Percentiles rank a stretch among this genome's conserved stretches.
Conservation (phyloP, 805 yeast genomes). For the Candida pseudoglaebosa region DNA sequence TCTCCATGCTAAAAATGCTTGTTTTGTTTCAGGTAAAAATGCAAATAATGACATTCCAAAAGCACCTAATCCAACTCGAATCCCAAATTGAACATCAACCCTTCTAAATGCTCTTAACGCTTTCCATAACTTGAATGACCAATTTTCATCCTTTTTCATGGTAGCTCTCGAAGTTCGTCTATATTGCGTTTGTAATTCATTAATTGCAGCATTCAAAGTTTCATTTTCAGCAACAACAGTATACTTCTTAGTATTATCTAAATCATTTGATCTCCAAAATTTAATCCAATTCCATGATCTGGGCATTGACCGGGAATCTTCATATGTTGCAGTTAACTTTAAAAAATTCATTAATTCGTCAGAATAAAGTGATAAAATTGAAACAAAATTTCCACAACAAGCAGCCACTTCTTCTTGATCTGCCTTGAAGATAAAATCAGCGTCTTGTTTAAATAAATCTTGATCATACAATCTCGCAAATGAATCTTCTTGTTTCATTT, state of each 20-base stretch:
- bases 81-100: constrained; percentile 72
- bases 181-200: constrained; percentile 25
- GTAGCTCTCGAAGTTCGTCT: constrained; percentile 7
- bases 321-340: constrained; percentile 39
- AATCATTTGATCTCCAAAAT: constrained; percentile 38
- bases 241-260: neutral
- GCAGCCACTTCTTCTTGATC: constrained; percentile 83
- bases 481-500: constrained; percentile 53
- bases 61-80: constrained; percentile 78
- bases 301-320: constrained; percentile 16
- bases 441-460: constrained; percentile 40
- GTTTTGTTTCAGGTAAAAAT: constrained; percentile 52
- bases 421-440: constrained; percentile 38
- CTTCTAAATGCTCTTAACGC: constrained; percentile 49
- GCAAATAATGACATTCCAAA: constrained; percentile 64
- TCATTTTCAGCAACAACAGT: constrained; percentile 10
- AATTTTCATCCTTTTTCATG: constrained; percentile 2
- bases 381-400: constrained; percentile 75
- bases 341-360: constrained; percentile 51
- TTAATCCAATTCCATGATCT: constrained; percentile 51
- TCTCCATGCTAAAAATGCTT: constrained; percentile 58
- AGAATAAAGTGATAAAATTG: constrained; percentile 59
- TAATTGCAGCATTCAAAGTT: constrained; percentile 33
- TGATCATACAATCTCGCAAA: constrained; percentile 56
- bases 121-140: constrained; percentile 42